Evolutionary conservation across 768 basidiomycete species (phyloP), one percentile per base, ranked within the genome.

Genomic region (Fomitopsis serialis): DNA sequence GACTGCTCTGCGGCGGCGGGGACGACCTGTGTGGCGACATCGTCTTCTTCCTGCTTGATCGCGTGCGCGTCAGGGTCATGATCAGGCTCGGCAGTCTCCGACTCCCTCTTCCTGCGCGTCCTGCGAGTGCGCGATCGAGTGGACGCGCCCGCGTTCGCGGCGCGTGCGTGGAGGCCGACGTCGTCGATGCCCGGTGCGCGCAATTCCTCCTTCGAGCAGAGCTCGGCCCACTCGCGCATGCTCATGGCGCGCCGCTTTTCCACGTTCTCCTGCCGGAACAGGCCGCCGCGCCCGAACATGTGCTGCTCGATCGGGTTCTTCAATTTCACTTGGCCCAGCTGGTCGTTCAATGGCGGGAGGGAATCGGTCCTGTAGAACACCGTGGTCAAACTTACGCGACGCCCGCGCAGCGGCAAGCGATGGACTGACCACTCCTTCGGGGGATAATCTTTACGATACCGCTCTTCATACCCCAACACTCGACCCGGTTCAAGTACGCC

Each of bases 391-490:
- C 37, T 57, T 66, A 34, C 61, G 58, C 34, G 34, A 58, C 50
- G 5, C 42, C 40, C 49, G 42, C 23, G 45, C 42, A 37, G 53
- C 48, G 61, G 64, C 45, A 61, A 24, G 34, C 57, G 45, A 34
- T 22, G 34, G 25, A 42, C 88, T 65, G 53, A 92, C 95, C 95
- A 98, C 76, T 96, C 90, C 62, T 83, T 82, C 4, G 96, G 96
- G 96, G 96, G 55, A 99, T 88, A 57, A 99, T 82, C 71, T 99
- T 99, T 56, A 95, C 87, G 58, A 98, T 96, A 22, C 97, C 97
- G 58, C 92, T 93, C 53, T 77, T 77, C 65, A 77, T 80, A 1
- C 97, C 97, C 92, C 97, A 99, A 55, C 82, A 79, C 66, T 95
- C 92, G 43, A 98, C 78, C 55, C 72, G 81, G 58, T 81, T 85